Evolutionary conservation across 768 basidiomycete species (phyloP), one percentile per base, ranked within the genome.

Genomic region (Leccinellum albellum): DNA sequence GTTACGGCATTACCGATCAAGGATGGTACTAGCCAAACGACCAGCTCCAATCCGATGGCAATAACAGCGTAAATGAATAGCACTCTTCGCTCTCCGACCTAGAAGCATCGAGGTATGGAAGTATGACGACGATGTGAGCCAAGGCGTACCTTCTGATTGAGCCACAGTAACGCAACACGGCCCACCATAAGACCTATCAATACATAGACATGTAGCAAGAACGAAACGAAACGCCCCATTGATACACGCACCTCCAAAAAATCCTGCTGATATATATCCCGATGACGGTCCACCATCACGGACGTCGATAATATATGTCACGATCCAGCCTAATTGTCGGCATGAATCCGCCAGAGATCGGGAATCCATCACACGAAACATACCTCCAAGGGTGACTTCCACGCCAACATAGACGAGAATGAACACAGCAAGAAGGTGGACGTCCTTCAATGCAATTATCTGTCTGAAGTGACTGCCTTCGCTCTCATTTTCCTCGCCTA

Each of bases 381-480:
- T 57, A 76, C 77, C 76, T 58, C 76, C 76, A 10, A 78, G 37
- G 8, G 75, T 75, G 35, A 88, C 85, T 62, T 88, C 87, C 2
- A 85, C 79, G 10, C 87, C 87, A 23, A 88, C 85, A 62, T 88
- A 88, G 0, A 87, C 78, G 10, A 87, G 73, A 52, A 81, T 77
- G 63, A 86, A 89, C 60, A 84, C 71, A 0, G 87, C 85, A 5
- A 89, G 72, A 17, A 83, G 70, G 59, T 88, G 86, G 1, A 88
- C 85, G 0, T 77, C 76, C 55, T 75, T 80, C 48, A 77, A 73
- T 2, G 66, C 56, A 50, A 88, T 61, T 54, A 88, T 84, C 59
- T 86, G 80, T 21, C 74, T 73, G 66, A 81, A 74, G 13, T 74
- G 75, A 64, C 67, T 76, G 9, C 57, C 60, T 52, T 66, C 76